Conservation (phyloP, 2,329 filamentous ascomycete species). For the Alternaria metachromatica region DNA sequence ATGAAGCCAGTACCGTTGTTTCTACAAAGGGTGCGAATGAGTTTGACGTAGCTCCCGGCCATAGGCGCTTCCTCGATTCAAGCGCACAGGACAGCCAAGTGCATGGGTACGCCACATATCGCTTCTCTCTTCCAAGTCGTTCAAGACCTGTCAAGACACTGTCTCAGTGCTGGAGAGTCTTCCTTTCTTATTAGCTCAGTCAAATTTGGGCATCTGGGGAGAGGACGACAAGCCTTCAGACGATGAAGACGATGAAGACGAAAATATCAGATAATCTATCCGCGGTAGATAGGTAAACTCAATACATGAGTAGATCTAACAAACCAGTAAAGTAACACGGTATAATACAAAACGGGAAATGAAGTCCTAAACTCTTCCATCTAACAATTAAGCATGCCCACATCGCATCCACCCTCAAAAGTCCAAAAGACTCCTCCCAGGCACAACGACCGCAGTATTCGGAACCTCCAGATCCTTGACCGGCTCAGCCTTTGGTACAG, state of each 20-base stretch:
- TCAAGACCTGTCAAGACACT: background rate
- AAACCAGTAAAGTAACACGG: background rate
- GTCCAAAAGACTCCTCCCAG: slow-evolving; percentile 4
- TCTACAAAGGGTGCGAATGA: too few species aligned
- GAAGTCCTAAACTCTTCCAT: background rate
- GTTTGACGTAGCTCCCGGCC: background rate
- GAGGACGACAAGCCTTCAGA: background rate
- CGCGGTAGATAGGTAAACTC: background rate
- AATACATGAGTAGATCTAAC: background rate
- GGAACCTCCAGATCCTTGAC: background rate
- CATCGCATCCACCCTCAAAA: background rate
- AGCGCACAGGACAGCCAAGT: background rate
- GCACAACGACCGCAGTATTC: background rate
- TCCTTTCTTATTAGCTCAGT: background rate
- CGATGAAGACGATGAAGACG: background rate
- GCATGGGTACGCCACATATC: background rate
- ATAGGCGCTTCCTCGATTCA: background rate
- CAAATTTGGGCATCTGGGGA: background rate
- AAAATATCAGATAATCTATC: background rate
- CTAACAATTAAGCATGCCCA: too few species aligned
- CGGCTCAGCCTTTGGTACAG: background rate
- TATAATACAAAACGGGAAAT: background rate
- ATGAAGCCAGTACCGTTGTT: too few species aligned
- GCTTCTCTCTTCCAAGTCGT: background rate
- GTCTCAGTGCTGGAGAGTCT: background rate